Evolutionary conservation across 345 rosid genomes (phyloP).

Genomic region (Lepidium didymum): DNA sequence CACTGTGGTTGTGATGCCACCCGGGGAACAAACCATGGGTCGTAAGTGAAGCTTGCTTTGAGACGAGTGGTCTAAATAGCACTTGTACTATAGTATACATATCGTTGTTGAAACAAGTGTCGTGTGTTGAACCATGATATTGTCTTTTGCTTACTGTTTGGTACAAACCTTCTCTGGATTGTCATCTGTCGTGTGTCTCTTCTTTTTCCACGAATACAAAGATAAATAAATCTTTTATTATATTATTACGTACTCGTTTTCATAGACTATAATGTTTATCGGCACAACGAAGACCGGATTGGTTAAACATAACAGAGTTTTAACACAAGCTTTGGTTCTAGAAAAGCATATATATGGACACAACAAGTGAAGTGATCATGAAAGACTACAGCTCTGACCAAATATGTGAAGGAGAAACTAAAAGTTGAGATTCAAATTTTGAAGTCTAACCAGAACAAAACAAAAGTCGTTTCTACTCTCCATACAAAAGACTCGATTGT

Average conservation of each 20-base stretch:
- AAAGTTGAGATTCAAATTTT: background rate
- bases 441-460: slow-evolving; percentile 17
- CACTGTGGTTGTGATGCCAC: slow-evolving; percentile 65
- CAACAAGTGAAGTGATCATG: background rate
- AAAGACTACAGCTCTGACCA: background rate
- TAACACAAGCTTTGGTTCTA: background rate
- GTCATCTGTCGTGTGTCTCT: background rate
- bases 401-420: background rate
- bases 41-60: slow-evolving; percentile 32
- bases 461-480: background rate
- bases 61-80: slow-evolving; percentile 16
- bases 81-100: background rate
- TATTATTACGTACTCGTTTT: background rate
- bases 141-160: background rate
- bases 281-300: background rate
- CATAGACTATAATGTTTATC: background rate
- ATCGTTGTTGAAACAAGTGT: background rate
- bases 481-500: background rate
- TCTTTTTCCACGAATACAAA: background rate
- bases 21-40: slow-evolving; percentile 70
- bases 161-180: background rate
- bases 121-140: background rate
- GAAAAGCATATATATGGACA: background rate
- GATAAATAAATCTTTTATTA: background rate
- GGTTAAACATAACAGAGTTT: background rate